A percentile compares a stretch with the other conserved stretches of the same genome.
Conservation (phyloP, 768 basidiomycete species). For the Lactifluus subvellereus region DNA sequence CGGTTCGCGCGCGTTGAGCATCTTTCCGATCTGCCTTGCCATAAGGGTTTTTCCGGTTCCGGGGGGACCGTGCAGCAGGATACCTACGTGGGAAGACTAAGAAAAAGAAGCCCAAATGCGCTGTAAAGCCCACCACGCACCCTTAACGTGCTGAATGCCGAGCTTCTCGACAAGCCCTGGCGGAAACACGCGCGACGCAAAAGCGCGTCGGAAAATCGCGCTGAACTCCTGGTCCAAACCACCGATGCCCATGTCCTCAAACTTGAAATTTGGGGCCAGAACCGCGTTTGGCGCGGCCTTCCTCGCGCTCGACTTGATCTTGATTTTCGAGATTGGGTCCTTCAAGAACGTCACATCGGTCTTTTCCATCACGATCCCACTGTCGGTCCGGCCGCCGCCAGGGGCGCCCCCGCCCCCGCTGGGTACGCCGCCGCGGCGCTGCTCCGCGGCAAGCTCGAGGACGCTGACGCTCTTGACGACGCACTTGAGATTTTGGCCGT, state of each 20-base stretch:
- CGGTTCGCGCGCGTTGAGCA: slow-evolving; percentile 96
- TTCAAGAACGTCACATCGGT: slow-evolving; percentile 92
- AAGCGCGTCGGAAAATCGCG: slow-evolving; percentile 96
- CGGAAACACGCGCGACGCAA: slow-evolving; percentile 97
- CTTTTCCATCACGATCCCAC: slow-evolving; percentile 82
- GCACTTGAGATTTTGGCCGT: slow-evolving; percentile 76
- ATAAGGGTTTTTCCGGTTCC: slow-evolving; percentile 98
- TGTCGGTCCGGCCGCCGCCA: slow-evolving; percentile 28
- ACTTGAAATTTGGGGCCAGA: slow-evolving; percentile 96
- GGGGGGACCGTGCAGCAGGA: slow-evolving; percentile 91
- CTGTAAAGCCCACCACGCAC: slow-evolving; percentile 36
- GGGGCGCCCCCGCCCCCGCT: not conserved
- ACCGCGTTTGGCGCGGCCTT: slow-evolving; percentile 95
- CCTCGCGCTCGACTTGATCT: slow-evolving; percentile 86
- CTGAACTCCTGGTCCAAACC: slow-evolving; percentile 93
- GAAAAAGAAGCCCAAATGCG: not conserved
- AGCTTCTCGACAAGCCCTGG: slow-evolving; percentile 95
- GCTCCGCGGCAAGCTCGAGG: slow-evolving; percentile 58
- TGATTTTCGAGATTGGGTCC: slow-evolving; percentile 73
- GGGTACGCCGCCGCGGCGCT: slow-evolving; percentile 39
- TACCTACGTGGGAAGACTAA: slow-evolving; percentile 46
- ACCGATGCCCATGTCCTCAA: slow-evolving; percentile 99
- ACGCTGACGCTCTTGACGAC: slow-evolving; percentile 53
- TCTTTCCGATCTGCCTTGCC: slow-evolving; percentile 97
- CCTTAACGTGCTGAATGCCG: slow-evolving; percentile 97